Base-by-base conservation (phyloP, 1,139 yeast species). In the Yamadazyma taylorii region DNA sequence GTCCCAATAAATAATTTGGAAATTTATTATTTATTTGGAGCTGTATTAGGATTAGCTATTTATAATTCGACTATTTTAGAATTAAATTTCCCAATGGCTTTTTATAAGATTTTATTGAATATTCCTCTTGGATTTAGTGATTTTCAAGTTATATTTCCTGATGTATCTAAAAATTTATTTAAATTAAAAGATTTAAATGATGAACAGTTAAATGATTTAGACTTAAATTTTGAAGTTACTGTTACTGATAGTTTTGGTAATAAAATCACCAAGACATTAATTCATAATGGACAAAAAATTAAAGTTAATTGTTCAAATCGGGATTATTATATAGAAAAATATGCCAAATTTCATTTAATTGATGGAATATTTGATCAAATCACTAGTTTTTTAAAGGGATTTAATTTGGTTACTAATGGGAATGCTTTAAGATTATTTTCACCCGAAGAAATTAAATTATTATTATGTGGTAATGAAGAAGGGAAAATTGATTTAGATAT, bases 1-100 rank as follows among this genome's bases (percentile, higher is more conserved):
- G 56, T 63, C 12, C 73, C 80, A 0, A 52, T 67, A 6, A 73
- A 72, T 23, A 61, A 70, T 34, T 55, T 72, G 7, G 83, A 78
- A 41, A 69, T 75, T 51, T 90, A 83, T 59, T 83, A 79, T 53
- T 64, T 88, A 32, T 81, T 89, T 40, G 97, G 97, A 0, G 86
- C 87, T 1, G 81, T 88, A 1, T 62, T 92, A 32, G 97, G 97
- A 0, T 70, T 92, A 51, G 97, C 97, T 0, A 81, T 92, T 30
- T 89, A 87, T 58, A 92, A 92, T 58, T 85, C 96, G 0, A 85
- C 92, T 1, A 88, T 90, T 33, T 64, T 92, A 34, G 96, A 89
- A 53, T 65, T 89, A 37, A 75, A 75, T 35, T 79, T 92, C 43
- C 96, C 97, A 0, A 64, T 69, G 28, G 86, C 85, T 0, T 60